phyloP scores from a whole-genome alignment of 2,329 filamentous ascomycete genomes.

The Pseudocercospora musae region DNA sequence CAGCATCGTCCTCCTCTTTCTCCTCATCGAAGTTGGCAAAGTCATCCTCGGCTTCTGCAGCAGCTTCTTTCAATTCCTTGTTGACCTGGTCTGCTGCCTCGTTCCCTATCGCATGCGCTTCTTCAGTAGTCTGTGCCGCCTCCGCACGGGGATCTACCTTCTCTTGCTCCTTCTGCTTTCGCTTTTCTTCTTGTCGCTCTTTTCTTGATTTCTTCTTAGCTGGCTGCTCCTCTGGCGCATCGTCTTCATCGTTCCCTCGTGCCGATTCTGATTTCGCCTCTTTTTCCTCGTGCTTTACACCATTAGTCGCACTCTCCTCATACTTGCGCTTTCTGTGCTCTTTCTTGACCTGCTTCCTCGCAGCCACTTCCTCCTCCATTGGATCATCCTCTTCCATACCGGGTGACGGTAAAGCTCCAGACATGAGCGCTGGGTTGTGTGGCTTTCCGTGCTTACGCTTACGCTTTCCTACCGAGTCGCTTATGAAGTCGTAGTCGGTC shows the following conservation, averaged over 20 bases:
- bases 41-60: constrained; percentile 15
- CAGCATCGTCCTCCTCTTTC: constrained; percentile 1
- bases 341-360: constrained; percentile 32
- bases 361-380: constrained; percentile 21
- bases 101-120: constrained; percentile 18
- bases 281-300: constrained; percentile 9
- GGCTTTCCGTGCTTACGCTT: constrained; percentile 20
- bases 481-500: constrained; percentile 28
- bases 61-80: constrained; percentile 29
- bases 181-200: constrained; percentile 19
- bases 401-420: constrained; percentile 32
- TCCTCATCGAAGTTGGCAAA: constrained; percentile 18
- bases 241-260: constrained; percentile 16
- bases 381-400: constrained; percentile 25
- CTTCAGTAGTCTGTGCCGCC: background rate
- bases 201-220: constrained; percentile 28
- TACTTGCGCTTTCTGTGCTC: constrained; percentile 34
- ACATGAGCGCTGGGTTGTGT: constrained; percentile 33
- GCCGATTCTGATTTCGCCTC: constrained; percentile 9
- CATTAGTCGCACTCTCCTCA: constrained; percentile 14
- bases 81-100: constrained; percentile 30
- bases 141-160: background rate
- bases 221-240: constrained; percentile 19
- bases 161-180: constrained; percentile 12
- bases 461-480: constrained; percentile 26